These are phyloP conservation scores for Diplodia sapinea DNA, from an alignment of 2,329 filamentous ascomycete species.

Conservation along the genomic window DNA sequence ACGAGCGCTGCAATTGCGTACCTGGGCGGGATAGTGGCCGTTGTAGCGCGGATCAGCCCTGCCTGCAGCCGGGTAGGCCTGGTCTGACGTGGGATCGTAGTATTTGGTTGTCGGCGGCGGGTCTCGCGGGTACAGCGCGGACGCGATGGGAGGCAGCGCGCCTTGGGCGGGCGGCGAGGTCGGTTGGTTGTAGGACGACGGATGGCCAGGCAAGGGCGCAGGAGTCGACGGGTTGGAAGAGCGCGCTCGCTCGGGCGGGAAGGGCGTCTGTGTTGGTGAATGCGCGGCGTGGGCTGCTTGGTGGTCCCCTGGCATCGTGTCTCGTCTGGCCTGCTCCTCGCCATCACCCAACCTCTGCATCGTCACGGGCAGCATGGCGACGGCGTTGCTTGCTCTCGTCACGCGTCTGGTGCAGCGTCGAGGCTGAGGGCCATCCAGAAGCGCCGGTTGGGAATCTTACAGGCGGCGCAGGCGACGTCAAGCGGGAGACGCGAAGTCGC, in stretches of 20 bases:
- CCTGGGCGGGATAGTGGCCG: conserved; percentile 43
- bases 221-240: conserved; percentile 43
- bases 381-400: conserved; percentile 20
- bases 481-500: conserved; percentile 24
- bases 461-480: conserved; percentile 18
- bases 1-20: conserved; percentile 32
- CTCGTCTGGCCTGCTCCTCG: conserved; percentile 44
- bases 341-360: conserved; percentile 39
- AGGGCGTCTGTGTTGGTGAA: conserved; percentile 46
- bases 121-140: conserved; percentile 49
- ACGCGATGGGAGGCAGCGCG: conserved; percentile 47
- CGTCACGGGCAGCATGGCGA: conserved; percentile 31
- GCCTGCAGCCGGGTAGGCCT: conserved; percentile 45
- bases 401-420: conserved; percentile 22
- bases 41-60: conserved; percentile 44
- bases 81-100: conserved; percentile 58
- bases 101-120: conserved; percentile 52
- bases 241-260: conserved; percentile 43
- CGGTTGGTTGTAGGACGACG: conserved; percentile 42
- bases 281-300: conserved; percentile 44
- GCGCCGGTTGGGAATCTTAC: conserved; percentile 12
- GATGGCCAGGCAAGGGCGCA: conserved; percentile 42
- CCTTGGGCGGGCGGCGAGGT: conserved; percentile 46
- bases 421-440: conserved; percentile 26
- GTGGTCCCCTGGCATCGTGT: conserved; percentile 43